These are phyloP conservation scores for Fusarium paranaense DNA, from an alignment of 2,329 filamentous ascomycete species.

Conservation along the genomic window DNA sequence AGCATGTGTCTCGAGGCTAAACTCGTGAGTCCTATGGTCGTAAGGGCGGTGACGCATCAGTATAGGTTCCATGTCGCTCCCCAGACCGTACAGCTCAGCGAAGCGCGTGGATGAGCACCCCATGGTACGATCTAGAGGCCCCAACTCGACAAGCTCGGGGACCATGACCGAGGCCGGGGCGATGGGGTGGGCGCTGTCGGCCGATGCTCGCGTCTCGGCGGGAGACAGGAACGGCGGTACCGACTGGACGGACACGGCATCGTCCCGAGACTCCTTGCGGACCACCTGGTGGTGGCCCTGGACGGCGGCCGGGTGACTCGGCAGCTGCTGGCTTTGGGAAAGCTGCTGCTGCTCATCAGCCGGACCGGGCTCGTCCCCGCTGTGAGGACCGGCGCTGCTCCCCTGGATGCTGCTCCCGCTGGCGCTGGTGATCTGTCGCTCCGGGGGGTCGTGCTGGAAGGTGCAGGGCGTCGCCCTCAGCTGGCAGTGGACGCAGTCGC, in stretches of 20 bases:
- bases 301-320: neutral
- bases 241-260: conserved; percentile 37
- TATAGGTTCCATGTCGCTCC: conserved; percentile 51
- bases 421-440: conserved; percentile 37
- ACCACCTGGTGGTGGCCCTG: conserved; percentile 19
- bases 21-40: conserved; percentile 55
- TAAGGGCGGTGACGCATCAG: conserved; percentile 60
- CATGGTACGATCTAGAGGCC: conserved; percentile 38
- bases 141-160: conserved; percentile 21
- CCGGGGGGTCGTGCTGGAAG: conserved; percentile 46
- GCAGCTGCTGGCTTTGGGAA: neutral
- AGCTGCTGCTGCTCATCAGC: conserved; percentile 23
- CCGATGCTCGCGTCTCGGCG: conserved; percentile 41
- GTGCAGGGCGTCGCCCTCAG: conserved; percentile 44
- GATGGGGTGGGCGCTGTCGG: conserved; percentile 32
- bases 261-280: conserved; percentile 41
- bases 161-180: conserved; percentile 32
- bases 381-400: conserved; percentile 14
- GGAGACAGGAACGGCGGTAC: conserved; percentile 43
- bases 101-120: conserved; percentile 43
- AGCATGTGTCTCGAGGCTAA: conserved; percentile 69
- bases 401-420: conserved; percentile 28
- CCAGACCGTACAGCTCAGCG: conserved; percentile 48
- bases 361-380: conserved; percentile 31
- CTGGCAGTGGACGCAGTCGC: conserved; percentile 46